Base-by-base conservation (phyloP, 805 yeast species). In the Metschnikowia cerradonensis region DNA sequence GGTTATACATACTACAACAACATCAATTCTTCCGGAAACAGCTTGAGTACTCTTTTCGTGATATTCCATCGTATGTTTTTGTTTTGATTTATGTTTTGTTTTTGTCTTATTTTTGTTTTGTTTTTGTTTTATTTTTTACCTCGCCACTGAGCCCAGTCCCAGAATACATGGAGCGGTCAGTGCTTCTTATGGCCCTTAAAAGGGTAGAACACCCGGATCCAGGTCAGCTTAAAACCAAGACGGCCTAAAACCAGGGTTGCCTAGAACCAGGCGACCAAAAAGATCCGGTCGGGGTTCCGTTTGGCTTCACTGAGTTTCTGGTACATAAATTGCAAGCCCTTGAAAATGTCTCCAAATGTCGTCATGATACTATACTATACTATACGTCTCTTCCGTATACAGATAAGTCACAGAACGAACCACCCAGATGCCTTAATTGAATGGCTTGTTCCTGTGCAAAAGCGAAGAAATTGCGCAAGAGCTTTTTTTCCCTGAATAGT, bases 161-260 rank as follows among this genome's bases (percentile, higher is more conserved):
- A 47, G 43, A 70, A 79, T 26, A 82, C 59, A 35, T 75, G 63
- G 63, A 80, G 80, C 38, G 20, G 13, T 49, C 88, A 88, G 60
- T 80, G 77, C 6, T 84, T 5, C 89, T 81, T 54, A 86, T 68
- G 2, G 86, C 76, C 58, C 82, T 83, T 57, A 84, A 68, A 39
- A 84, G 67, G 0, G 89, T 83, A 1, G 88, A 76, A 64, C 90
- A 84, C 55, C 90, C 89, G 5, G 89, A 79, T 58, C 92, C 92
- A 1, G 91, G 92, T 63, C 90, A 76, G 47, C 92, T 92, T 38
- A 86, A 70, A 11, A 86, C 90, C 37, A 35, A 35, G 17, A 17
- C 17, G 17, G 17, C 17, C 17, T 17, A 17, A 17, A 17, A 17
- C 2, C 17, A 17, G 3, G 19, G 19, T 17, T 2, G 3, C 19